Conservation (phyloP, 352 stramenopile genomes). For the Phytopythium montanum region DNA sequence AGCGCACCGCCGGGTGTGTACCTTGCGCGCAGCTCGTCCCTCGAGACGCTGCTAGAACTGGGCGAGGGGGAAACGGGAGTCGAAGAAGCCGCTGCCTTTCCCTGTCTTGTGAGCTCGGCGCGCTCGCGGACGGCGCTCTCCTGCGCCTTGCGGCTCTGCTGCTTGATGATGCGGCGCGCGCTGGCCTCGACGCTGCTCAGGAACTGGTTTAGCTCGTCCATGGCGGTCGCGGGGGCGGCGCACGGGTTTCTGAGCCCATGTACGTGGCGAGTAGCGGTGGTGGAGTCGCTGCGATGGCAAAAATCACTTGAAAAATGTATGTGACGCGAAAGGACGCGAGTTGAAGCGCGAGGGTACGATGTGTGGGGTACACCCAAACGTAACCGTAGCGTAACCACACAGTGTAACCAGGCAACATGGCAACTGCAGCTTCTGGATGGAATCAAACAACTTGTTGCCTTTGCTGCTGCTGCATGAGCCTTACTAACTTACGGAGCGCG, state of each 20-base stretch:
- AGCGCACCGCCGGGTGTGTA: constrained; percentile 54
- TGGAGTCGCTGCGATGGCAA: neutral
- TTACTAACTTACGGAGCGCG: neutral
- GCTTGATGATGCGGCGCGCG: constrained; percentile 75
- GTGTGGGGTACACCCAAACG: neutral
- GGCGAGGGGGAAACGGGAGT: neutral
- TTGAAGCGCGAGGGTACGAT: neutral
- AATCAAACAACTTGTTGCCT: neutral
- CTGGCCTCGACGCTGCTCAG: constrained; percentile 74
- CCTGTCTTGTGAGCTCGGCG: constrained; percentile 22
- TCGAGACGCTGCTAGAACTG: constrained; percentile 23
- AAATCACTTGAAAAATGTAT: neutral
- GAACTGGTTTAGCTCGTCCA: constrained; percentile 81
- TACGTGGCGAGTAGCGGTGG: neutral
- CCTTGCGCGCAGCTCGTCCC: constrained; percentile 53
- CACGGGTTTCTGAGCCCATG: too few relatives aligned
- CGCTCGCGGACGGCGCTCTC: constrained; percentile 46
- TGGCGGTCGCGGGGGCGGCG: constrained; percentile 1
- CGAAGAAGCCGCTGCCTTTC: neutral
- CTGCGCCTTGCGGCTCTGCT: constrained; percentile 77
- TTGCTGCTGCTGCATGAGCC: neutral
- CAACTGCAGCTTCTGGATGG: neutral
- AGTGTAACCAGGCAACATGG: neutral
- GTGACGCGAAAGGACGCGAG: neutral
- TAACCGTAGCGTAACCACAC: neutral